These are phyloP conservation scores for Colletotrichum karsti DNA, from an alignment of 2,329 filamentous ascomycete species.

Conservation along the genomic window DNA sequence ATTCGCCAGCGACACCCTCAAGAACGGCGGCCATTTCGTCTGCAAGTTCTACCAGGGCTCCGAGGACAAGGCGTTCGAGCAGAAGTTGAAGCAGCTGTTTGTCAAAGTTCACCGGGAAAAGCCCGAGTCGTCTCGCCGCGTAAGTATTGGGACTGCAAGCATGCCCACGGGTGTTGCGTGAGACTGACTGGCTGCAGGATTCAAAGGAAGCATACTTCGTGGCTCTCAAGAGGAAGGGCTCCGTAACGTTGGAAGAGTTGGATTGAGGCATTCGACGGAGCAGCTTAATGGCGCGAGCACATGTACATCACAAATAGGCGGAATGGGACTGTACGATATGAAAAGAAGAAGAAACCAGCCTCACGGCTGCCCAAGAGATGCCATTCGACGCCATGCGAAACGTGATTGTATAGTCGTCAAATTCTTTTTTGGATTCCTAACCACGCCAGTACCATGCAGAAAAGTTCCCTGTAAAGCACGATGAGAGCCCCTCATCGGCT, in stretches of 20 bases:
- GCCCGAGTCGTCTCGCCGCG: slow-evolving; percentile 87
- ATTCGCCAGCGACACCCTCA: slow-evolving; percentile 87
- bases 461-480: slow-evolving; percentile 42
- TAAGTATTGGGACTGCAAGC: slow-evolving; percentile 52
- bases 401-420: slow-evolving; percentile 25
- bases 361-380: slow-evolving; percentile 7
- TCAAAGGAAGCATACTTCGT: slow-evolving; percentile 90
- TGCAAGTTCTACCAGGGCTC: slow-evolving; percentile 97
- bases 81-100: slow-evolving; percentile 79
- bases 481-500: slow-evolving; percentile 8
- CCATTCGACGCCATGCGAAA: slow-evolving; percentile 23
- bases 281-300: neutral
- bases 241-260: slow-evolving; percentile 34
- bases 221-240: slow-evolving; percentile 72
- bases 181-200: slow-evolving; percentile 59
- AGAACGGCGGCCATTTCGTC: slow-evolving; percentile 85
- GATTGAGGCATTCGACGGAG: neutral
- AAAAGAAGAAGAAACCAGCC: neutral
- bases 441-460: slow-evolving; percentile 55
- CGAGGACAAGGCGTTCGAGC: slow-evolving; percentile 85
- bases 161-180: neutral
- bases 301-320: neutral
- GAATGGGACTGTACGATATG: neutral
- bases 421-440: slow-evolving; percentile 46
- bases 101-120: slow-evolving; percentile 85